Percentiles rank a stretch among this genome's conserved stretches.
phyloP scores from a whole-genome alignment of 139 green algal genomes.

The Auxenochlorella protothecoides region DNA sequence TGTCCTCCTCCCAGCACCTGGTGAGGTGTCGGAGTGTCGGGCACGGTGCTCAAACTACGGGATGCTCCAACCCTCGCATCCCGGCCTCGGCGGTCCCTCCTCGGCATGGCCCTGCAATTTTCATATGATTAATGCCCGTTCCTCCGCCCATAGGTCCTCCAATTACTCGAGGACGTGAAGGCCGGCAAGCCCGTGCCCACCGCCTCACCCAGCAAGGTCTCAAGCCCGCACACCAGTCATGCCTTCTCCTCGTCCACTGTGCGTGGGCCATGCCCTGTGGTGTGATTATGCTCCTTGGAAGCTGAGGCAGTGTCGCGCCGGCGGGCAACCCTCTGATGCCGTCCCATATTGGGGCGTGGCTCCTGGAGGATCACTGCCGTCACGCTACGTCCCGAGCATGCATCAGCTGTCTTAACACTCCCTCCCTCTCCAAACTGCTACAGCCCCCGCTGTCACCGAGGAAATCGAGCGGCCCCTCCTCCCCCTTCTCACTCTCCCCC shows the following conservation, averaged over 20 bases:
- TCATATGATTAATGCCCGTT: neutral
- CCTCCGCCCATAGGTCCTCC: conserved; percentile 40
- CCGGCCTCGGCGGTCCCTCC: too few species aligned
- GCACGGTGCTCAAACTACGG: too few species aligned
- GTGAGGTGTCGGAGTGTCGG: conserved; percentile 25
- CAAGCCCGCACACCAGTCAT: neutral
- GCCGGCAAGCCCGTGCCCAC: conserved; percentile 36
- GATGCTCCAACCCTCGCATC: too few species aligned
- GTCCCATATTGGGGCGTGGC: neutral
- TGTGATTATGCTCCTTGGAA: too few species aligned
- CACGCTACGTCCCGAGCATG: neutral
- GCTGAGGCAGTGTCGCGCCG: too few species aligned
- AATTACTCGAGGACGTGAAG: conserved; percentile 77
- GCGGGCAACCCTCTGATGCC: neutral
- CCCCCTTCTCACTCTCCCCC: conserved; percentile 37
- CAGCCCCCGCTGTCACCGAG: conserved; percentile 79
- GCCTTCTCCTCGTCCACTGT: conserved; percentile 44
- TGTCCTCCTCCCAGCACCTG: conserved; percentile 75
- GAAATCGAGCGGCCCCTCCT: conserved; percentile 51
- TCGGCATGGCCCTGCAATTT: neutral
- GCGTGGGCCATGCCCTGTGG: neutral
- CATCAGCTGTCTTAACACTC: neutral
- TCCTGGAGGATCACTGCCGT: neutral
- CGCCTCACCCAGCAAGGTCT: neutral
- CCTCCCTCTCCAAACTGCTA: neutral